Percentiles rank a stretch among this genome's conserved stretches.
Conservation (phyloP, 495 filamentous ascomycete genomes). For the Neurospora sp. region DNA sequence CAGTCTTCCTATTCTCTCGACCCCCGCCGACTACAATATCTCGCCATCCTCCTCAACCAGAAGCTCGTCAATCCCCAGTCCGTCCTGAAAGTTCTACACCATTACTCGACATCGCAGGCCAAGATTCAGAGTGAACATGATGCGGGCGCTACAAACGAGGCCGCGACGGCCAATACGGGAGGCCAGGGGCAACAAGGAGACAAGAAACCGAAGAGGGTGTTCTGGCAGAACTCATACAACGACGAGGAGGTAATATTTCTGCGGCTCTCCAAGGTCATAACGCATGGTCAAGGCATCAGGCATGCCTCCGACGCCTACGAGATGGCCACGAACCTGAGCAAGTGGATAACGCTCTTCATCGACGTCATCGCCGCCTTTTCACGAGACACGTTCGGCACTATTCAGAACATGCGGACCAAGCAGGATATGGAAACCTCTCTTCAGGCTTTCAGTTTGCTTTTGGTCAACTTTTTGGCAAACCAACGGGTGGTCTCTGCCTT, state of each 20-base stretch:
- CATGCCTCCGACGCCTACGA: constrained; percentile 24
- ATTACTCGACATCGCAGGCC: constrained; percentile 44
- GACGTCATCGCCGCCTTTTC: constrained; percentile 30
- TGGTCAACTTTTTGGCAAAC: constrained; percentile 42
- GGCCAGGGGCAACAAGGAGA: constrained; percentile 8
- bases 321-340: constrained; percentile 24
- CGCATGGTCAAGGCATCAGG: constrained; percentile 27
- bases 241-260: constrained; percentile 44
- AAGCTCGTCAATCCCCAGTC: constrained; percentile 44
- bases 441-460: constrained; percentile 44
- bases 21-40: constrained; percentile 52
- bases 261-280: constrained; percentile 37
- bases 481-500: constrained; percentile 35
- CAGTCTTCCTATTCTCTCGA: constrained; percentile 45
- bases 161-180: constrained; percentile 10
- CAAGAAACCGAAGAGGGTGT: constrained; percentile 10
- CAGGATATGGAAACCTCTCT: constrained; percentile 40
- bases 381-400: constrained; percentile 27
- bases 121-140: constrained; percentile 12
- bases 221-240: constrained; percentile 40
- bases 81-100: constrained; percentile 48
- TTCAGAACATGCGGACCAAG: constrained; percentile 29
- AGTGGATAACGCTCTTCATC: constrained; percentile 37
- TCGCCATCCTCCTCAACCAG: constrained; percentile 47
- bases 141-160: constrained; percentile 6